Base-by-base conservation (phyloP, 768 basidiomycete genomes). In the Kwoniella heveanensis region DNA sequence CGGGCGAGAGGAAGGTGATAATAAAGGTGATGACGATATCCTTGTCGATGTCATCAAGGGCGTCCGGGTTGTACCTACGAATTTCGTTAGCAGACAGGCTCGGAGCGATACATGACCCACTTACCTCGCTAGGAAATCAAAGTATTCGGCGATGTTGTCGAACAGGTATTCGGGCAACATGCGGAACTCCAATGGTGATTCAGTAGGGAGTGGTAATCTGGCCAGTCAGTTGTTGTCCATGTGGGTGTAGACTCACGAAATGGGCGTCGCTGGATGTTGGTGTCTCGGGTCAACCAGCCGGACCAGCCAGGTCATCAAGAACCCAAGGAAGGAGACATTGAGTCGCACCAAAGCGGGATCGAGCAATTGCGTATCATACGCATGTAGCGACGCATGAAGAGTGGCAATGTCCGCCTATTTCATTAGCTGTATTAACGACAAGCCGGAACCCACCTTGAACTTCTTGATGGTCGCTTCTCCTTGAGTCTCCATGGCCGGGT, bases 281-380 rank as follows among this genome's bases (percentile, higher is more conserved):
- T 87, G 87, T 61, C 81, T 84, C 1, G 93, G 91, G 66, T 98
- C 95, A 29, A 88, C 92, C 65, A 90, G 86, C 15, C 94, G 86
- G 59, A 97, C 89, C 49, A 99, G 82, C 95, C 95, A 99, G 0
- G 90, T 89, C 58, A 93, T 93, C 39, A 92, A 83, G 80, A 97
- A 94, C 69, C 85, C 89, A n/a, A 86, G 87, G 80, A 94, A 97
- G 19, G 86, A 86, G 49, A 92, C 87, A 24, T 86, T 88, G 60
- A 88, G 85, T 74, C 88, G 86, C 44, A 90, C 83, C 62, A 94
- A 83, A 66, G 91, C 91, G 7, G 91, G 91, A 72, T 97, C 93
- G 27, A 89, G 82, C 1, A 99, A 83, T 65, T 93, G 92, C 0
- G 89, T 88, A 57, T 92, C 88, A 76, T 86, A 94, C 0, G 93